Conservation (phyloP, 768 basidiomycete genomes). For the Hericium coralloides region DNA sequence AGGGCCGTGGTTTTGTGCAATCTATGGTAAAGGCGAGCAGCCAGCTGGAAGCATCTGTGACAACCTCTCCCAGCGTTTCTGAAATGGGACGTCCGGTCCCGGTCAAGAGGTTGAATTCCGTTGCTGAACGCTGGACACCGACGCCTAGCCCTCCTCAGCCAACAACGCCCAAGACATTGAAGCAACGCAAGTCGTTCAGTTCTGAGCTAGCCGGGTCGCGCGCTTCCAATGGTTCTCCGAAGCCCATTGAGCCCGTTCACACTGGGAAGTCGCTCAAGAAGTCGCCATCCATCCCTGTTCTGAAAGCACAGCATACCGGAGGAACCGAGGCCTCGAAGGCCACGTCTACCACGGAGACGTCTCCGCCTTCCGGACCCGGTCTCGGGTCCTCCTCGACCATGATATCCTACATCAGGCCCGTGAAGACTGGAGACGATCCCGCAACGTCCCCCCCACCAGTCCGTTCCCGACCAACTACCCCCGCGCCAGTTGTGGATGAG, state of each 20-base stretch:
- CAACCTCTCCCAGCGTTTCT: conserved; percentile 24
- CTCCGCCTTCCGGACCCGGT: conserved; percentile 7
- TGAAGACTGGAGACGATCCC: conserved; percentile 38
- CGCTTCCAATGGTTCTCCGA: not conserved
- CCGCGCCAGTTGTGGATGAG: conserved; percentile 27
- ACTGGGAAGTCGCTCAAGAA: conserved; percentile 6
- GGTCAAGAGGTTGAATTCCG: conserved; percentile 2
- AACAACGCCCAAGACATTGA: not conserved
- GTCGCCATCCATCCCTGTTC: conserved; percentile 3
- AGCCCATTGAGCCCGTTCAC: conserved; percentile 1
- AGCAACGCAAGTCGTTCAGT: not conserved
- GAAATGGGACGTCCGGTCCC: conserved; percentile 2
- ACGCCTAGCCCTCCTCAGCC: not conserved
- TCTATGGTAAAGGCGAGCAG: conserved; percentile 68
- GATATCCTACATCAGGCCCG: conserved; percentile 51
- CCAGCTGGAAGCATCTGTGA: conserved; percentile 29
- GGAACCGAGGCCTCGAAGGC: not conserved
- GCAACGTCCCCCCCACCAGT: conserved; percentile 10
- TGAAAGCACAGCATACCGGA: conserved; percentile 2
- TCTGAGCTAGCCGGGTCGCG: not conserved
- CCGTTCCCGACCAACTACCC: conserved; percentile 2
- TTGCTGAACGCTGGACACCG: conserved; percentile 6
- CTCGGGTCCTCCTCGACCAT: conserved; percentile 71
- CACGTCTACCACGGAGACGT: not conserved
- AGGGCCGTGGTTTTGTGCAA: conserved; percentile 83